phyloP scores from a whole-genome alignment of 129 eudicot genomes.

The Flaveria robusta region DNA sequence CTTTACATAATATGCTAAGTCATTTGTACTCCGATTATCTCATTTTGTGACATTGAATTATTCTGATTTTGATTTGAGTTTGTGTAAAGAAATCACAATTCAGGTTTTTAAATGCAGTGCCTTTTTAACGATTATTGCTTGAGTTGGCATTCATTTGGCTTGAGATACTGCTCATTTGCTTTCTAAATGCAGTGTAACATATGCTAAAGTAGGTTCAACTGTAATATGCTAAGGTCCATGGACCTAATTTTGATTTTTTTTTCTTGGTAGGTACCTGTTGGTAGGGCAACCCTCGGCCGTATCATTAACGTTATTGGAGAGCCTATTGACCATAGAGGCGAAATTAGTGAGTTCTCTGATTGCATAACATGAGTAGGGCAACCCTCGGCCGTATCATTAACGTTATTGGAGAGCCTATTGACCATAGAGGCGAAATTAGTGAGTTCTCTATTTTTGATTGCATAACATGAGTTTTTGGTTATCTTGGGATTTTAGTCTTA shows the following conservation, averaged over 20 bases:
- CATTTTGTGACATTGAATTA: too few species aligned
- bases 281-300: slow-evolving; percentile 97
- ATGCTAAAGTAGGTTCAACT: not conserved
- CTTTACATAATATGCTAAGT: not conserved
- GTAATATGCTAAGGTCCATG: slow-evolving; percentile 7
- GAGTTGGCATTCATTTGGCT: slow-evolving; percentile 1
- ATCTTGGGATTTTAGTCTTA: not conserved
- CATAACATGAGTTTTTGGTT: not conserved
- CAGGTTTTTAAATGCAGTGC: too few species aligned
- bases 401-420: too few species aligned
- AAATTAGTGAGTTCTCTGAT: slow-evolving; percentile 52
- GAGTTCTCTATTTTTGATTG: too few species aligned
- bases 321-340: slow-evolving; percentile 91
- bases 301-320: slow-evolving; percentile 98
- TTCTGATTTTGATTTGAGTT: not conserved
- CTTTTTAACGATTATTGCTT: too few species aligned
- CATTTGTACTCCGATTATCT: too few species aligned
- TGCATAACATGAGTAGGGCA: too few species aligned
- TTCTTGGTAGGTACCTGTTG: slow-evolving; percentile 78
- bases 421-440: too few species aligned
- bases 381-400: too few species aligned
- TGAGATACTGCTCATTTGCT: not conserved
- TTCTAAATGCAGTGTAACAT: not conserved
- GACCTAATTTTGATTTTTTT: not conserved
- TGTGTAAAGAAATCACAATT: not conserved